Conservation (phyloP, 1,284 basidiomycete genomes). For the Pyrrhoderma lamaoense region DNA sequence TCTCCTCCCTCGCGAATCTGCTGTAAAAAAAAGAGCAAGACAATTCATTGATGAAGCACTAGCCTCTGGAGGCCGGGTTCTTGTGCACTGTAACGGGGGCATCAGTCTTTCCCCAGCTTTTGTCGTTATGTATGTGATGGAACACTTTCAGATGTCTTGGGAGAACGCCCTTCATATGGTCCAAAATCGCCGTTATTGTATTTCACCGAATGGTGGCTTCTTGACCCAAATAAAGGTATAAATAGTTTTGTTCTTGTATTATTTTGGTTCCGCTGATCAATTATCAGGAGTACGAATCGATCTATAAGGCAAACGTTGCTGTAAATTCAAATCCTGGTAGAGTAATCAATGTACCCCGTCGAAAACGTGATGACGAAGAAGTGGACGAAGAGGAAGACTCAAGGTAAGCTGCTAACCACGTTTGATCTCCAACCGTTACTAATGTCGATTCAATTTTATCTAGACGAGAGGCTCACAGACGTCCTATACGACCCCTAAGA, state of each 20-base stretch:
- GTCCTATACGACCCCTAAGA: conserved; percentile 19
- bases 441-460: conserved; percentile 11
- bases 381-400: conserved; percentile 59
- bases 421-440: conserved; percentile 11
- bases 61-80: conserved; percentile 59
- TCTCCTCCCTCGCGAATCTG: conserved; percentile 14
- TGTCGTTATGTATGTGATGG: conserved; percentile 90
- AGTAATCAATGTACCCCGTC: conserved; percentile 36
- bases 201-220: conserved; percentile 83
- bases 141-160: conserved; percentile 71
- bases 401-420: conserved; percentile 30
- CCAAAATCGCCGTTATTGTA: conserved; percentile 86
- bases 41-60: conserved; percentile 76
- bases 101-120: conserved; percentile 84
- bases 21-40: conserved; percentile 61
- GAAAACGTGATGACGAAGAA: conserved; percentile 58
- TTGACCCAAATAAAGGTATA: conserved; percentile 77
- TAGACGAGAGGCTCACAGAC: conserved; percentile 47
- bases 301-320: conserved; percentile 70
- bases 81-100: conserved; percentile 90
- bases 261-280: background rate
- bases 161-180: conserved; percentile 80
- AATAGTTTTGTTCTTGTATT: conserved; percentile 18
- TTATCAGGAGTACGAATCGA: conserved; percentile 79
- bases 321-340: conserved; percentile 47